These are phyloP conservation scores for Paecilomyces dactylethromorphus DNA, from an alignment of 2,329 filamentous ascomycete genomes.

Conservation along the genomic window DNA sequence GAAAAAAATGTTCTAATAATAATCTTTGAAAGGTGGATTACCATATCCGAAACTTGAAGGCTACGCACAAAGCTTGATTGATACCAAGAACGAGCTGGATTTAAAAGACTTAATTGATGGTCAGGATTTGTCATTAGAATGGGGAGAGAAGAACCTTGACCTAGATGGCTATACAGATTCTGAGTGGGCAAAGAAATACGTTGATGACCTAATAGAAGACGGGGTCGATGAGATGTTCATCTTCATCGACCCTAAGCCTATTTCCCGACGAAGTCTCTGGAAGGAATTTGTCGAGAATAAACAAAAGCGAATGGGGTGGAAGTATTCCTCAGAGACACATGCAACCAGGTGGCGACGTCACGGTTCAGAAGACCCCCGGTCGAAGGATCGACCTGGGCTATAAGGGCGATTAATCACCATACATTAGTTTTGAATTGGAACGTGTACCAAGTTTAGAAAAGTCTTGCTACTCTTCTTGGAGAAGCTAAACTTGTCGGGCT, in stretches of 20 bases:
- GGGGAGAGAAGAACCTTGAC: slow-evolving; percentile 11
- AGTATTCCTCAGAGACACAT: slow-evolving; percentile 6
- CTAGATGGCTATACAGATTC: neutral
- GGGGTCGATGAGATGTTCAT: slow-evolving; percentile 1
- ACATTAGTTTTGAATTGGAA: neutral
- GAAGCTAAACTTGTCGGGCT: too few relatives aligned
- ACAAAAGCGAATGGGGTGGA: slow-evolving; percentile 6
- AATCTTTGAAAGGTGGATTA: slow-evolving; percentile 3
- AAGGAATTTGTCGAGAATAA: slow-evolving; percentile 3
- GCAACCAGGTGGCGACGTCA: slow-evolving; percentile 3
- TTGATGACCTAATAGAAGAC: slow-evolving; percentile 1
- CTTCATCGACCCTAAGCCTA: slow-evolving; percentile 2
- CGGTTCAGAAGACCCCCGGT: slow-evolving; percentile 3
- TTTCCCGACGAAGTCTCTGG: slow-evolving; percentile 1
- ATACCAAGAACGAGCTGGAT: slow-evolving; percentile 3
- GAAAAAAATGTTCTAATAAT: neutral
- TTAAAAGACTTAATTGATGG: slow-evolving; percentile 7
- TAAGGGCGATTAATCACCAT: neutral
- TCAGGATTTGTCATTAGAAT: slow-evolving; percentile 10
- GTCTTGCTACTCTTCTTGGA: too few relatives aligned
- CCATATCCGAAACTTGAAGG: slow-evolving; percentile 12
- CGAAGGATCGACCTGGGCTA: neutral
- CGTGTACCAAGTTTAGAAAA: neutral
- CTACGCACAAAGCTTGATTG: slow-evolving; percentile 13
- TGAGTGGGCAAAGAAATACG: neutral